Conservation (phyloP, 257 asterid species). For the Nicotiana undulata region DNA sequence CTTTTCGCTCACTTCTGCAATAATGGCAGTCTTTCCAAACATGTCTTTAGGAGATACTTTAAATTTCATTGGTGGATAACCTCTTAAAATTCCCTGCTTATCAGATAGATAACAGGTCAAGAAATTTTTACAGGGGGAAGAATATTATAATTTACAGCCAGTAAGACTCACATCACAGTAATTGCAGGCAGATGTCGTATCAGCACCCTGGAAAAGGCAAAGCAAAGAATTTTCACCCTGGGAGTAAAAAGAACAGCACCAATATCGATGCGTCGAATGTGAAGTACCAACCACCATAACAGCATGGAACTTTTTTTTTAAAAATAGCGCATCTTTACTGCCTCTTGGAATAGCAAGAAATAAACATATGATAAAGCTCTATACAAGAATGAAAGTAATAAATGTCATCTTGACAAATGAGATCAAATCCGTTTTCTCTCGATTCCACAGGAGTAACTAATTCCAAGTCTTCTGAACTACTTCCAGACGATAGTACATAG, state of each 20-base stretch:
- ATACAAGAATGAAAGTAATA: background rate
- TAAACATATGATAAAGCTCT: background rate
- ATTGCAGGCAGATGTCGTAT: constrained; percentile 46
- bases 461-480: background rate
- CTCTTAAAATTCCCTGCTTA: constrained; percentile 54
- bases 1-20: constrained; percentile 53
- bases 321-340: background rate
- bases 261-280: background rate
- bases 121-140: constrained; percentile 14
- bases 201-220: constrained; percentile 42
- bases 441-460: background rate
- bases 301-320: background rate
- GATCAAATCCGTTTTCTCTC: background rate
- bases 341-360: background rate
- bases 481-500: background rate
- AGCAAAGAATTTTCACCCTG: constrained; percentile 19
- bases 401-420: background rate
- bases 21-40: constrained; percentile 61
- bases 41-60: constrained; percentile 66
- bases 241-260: constrained; percentile 6
- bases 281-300: background rate
- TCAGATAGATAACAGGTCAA: constrained; percentile 19
- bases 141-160: constrained; percentile 9
- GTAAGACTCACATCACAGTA: constrained; percentile 74
- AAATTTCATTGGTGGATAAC: constrained; percentile 71